Percentiles rank a stretch among this genome's conserved stretches.
These are phyloP conservation scores for Pseudonitzschia multiseries DNA, from an alignment of 108 stramenopile species.

Conservation along the genomic window DNA sequence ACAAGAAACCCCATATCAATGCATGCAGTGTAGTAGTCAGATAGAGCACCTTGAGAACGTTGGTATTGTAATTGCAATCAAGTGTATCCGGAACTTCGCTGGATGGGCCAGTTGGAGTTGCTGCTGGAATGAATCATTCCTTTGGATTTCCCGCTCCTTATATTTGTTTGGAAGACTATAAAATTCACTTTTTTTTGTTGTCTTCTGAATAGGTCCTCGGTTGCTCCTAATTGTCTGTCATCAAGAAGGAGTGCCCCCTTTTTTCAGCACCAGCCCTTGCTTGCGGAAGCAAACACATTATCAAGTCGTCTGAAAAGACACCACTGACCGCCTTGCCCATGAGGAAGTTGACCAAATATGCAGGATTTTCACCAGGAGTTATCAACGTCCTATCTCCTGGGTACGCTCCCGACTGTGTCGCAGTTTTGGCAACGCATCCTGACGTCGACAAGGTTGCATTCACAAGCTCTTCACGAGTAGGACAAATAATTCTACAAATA, in stretches of 20 bases:
- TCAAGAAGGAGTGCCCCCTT: not conserved
- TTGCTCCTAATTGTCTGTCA: not conserved
- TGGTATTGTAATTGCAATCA: conserved; percentile 37
- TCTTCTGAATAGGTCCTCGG: not conserved
- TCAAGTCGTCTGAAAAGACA: conserved; percentile 80
- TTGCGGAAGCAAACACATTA: conserved; percentile 65
- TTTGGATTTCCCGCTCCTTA: conserved; percentile 90
- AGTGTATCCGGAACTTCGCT: conserved; percentile 45
- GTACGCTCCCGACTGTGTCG: conserved; percentile 30
- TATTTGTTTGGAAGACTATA: conserved; percentile 65
- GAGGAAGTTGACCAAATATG: conserved; percentile 38
- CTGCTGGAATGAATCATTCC: conserved; percentile 77
- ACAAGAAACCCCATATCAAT: too few relatives aligned
- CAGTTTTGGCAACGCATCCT: conserved; percentile 13
- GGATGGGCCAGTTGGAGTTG: conserved; percentile 75
- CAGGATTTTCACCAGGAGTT: conserved; percentile 68
- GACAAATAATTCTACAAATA: conserved; percentile 45
- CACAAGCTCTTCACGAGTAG: conserved; percentile 62
- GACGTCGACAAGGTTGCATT: conserved; percentile 35
- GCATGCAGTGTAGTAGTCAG: too few relatives aligned
- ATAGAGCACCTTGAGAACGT: conserved; percentile 39
- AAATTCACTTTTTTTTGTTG: not conserved
- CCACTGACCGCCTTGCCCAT: conserved; percentile 61
- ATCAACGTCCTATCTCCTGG: conserved; percentile 60
- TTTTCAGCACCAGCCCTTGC: conserved; percentile 72